Base-by-base conservation (phyloP, 805 yeast species). In the Metschnikowia henanensis region DNA sequence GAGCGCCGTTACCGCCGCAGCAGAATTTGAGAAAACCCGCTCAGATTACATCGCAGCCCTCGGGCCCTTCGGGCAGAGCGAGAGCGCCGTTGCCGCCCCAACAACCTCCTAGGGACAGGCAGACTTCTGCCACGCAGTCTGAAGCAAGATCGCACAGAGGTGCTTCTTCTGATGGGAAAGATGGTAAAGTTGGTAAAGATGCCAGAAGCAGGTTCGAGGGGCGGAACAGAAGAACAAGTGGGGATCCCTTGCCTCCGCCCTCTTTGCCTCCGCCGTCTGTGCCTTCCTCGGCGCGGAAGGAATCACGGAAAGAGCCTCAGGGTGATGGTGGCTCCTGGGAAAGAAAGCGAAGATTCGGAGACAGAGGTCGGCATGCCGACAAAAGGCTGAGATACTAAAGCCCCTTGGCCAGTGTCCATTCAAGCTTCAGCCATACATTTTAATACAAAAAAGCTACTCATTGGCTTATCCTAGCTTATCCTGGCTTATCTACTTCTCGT, bases 301-400 rank as follows among this genome's bases (percentile, higher is more conserved):
- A n/a, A n/a, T 32, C 42, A 15, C 38, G 28, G 21, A 36, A 28
- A 26, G 46, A 33, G 37, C 41, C 16, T 28, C 41, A 12, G 32
- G 44, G 18, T 1, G 39, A 25, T 5, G 36, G 30, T 22, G 42
- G 16, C 4, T 23, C 26, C n/a, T 33, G 37, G 19, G 39, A 40
- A 22, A 37, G 53, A 30, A 64, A 65, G 40, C 50, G 68, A 41
- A 55, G 56, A 34, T 45, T 38, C 37, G 69, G 64, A 16, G 50
- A 47, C 32, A 51, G 51, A n/a, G 55, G 55, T n/a, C 49, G 59
- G 28, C 50, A 53, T 5, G 57, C 60, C 41, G 68, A 64, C 33
- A 68, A 68, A 43, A 64, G 59, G 45, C 57, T 53, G 39, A 65
- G 61, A 42, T 58, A 62, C 46, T 64, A 45, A 41, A 16, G n/a